A percentile compares a stretch with the other conserved stretches of the same genome.
These are phyloP conservation scores for Zygosaccharomyces bisporus DNA, from an alignment of 805 yeast genomes.

Conservation along the genomic window DNA sequence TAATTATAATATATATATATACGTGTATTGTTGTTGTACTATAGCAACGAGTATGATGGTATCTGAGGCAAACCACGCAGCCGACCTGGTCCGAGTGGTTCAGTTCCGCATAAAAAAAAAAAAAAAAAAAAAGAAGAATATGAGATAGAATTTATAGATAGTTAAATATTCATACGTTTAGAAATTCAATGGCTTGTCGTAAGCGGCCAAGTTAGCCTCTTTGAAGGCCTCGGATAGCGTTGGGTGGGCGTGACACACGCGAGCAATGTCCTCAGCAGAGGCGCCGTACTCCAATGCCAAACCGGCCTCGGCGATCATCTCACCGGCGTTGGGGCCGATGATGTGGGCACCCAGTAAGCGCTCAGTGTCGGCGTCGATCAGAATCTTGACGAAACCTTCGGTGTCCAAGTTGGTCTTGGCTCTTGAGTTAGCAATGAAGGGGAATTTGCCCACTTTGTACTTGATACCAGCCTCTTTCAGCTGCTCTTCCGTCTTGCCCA, in stretches of 20 bases:
- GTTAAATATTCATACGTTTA: constrained; percentile 9
- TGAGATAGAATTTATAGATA: constrained; percentile 2
- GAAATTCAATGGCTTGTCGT: constrained; percentile 83
- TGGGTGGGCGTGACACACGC: constrained; percentile 99
- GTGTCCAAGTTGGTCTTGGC: constrained; percentile 97
- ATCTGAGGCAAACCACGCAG: not conserved
- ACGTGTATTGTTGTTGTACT: not conserved
- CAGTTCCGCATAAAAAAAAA: too few species aligned
- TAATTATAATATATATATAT: too few species aligned
- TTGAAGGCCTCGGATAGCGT: constrained; percentile 96
- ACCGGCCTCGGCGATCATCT: constrained; percentile 98
- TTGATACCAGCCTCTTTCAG: constrained; percentile 87
- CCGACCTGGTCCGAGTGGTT: too few species aligned
- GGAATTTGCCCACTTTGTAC: constrained; percentile 95
- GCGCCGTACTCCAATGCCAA: constrained; percentile 99
- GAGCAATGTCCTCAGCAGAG: constrained; percentile 93
- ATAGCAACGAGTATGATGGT: not conserved
- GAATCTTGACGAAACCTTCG: constrained; percentile 93
- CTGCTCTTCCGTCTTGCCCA: constrained; percentile 93
- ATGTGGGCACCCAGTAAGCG: constrained; percentile 95
- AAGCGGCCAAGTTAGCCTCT: constrained; percentile 94
- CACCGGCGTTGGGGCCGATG: constrained; percentile 98
- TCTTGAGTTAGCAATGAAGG: constrained; percentile 98
- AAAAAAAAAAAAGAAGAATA: not conserved
- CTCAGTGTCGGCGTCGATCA: constrained; percentile 96